Evolutionary conservation across 176 grass and related monocot genomes (phyloP).

Genomic region (Phoenix roebelenii): DNA sequence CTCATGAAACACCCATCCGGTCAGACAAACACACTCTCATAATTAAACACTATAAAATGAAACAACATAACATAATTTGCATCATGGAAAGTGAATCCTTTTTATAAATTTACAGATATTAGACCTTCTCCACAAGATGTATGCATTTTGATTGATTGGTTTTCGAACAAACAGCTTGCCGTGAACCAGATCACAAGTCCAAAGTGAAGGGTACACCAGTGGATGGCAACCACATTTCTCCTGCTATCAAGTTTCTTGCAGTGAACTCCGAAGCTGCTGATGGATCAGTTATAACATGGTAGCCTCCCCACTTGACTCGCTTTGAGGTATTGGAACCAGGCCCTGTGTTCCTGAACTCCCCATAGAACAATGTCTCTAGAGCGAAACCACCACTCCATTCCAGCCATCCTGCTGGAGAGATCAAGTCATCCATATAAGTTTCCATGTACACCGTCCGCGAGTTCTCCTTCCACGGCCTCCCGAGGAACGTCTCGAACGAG

Average conservation of each 20-base stretch:
- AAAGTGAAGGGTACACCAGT: neutral
- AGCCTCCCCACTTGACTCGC: neutral
- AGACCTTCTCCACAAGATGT: no score
- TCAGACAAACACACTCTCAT: no score
- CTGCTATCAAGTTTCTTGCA: neutral
- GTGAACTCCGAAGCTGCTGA: neutral
- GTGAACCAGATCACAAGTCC: neutral
- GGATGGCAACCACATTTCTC: neutral
- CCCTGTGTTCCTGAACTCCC: slow-evolving; percentile 1
- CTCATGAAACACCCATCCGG: no score
- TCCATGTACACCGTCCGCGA: neutral
- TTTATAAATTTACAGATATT: no score
- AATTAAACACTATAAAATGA: no score
- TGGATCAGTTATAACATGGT: neutral
- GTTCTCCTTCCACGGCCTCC: neutral
- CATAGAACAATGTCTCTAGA: neutral
- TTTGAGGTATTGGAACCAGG: neutral
- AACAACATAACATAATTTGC: no score
- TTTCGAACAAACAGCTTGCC: no score
- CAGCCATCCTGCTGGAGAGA: neutral
- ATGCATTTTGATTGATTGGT: no score
- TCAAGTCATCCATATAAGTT: neutral
- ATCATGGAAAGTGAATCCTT: no score
- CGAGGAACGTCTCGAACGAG: neutral
- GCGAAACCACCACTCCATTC: neutral